Evolutionary conservation across 352 stramenopile genomes (phyloP), one percentile per base, ranked within the genome.

Genomic region (Phytophthora pluvialis): DNA sequence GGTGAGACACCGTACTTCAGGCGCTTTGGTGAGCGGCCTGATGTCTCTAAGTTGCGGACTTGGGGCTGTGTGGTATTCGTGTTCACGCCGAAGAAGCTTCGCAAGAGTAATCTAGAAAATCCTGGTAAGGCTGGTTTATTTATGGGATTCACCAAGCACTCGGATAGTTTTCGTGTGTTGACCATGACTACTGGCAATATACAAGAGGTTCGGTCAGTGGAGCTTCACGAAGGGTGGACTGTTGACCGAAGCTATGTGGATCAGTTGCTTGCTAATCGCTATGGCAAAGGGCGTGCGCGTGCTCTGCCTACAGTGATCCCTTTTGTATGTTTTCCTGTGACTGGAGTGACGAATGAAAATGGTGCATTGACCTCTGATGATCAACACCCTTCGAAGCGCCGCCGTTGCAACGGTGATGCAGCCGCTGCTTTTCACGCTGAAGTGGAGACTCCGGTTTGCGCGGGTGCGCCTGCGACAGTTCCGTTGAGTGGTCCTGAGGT

Each of bases 61-160:
- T 64, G 35, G 36, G 45, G 45, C 5, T 56, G 36, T 56, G 5
- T 64, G n/a, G 56, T 45, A 16, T 64, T 31, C 3, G 36, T 38
- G 9, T 56, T 64, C 11, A 64, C 56, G 26, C 56, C 45, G 6
- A 64, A 64, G 45, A 28, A 38, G 18, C 16, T 56, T 44, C 35
- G 44, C 5, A 28, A 25, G 7, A 44, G 25, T 15, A 56, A 50
- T 12, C n/a, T 56, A 11, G 26, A 56, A 29, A 64, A 55, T 16
- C 45, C 36, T 50, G 36, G 35, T 29, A 56, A 64, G 35, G 15
- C 36, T 50, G 35, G 36, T 12, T 33, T 51, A 28, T 64, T 56
- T 2, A 28, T 56, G 25, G 56, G 45, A 4, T 64, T 21, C 10
- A 35, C 16, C n/a, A 56, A 55, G 47, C 36, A 56, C 45, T 64